Evolutionary conservation across 2,329 filamentous ascomycete genomes (phyloP), one percentile per base, ranked within the genome.

Genomic region (Claviceps paspali): DNA sequence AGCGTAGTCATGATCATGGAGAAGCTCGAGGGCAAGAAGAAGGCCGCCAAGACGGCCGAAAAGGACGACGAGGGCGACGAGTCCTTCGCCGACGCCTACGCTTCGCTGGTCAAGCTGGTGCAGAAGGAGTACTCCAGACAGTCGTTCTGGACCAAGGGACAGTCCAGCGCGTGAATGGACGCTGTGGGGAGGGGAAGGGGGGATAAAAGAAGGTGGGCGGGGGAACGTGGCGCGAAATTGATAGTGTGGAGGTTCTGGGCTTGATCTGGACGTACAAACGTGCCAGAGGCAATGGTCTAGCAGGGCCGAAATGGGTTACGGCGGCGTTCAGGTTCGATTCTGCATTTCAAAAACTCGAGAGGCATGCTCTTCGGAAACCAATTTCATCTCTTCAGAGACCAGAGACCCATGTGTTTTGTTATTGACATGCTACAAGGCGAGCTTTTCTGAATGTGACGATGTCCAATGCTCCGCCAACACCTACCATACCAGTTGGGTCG

Each of bases 1-100:
- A 92, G 82, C 58, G 91, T 98, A 38, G 85, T 95, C 50, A 93
- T 98, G 86, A 76, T 81, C 52, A 72, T 72, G 54, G 73, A 76
- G 59, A 70, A 68, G 60, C 54, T 57, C 37, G 57, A 62, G 49
- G 62, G 50, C 43, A 60, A 62, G 52, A 68, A 65, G 52, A 60
- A 59, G 44, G 17, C 55, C 49, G 61, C 57, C 48, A 62, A 55
- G 49, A 60, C 56, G 48, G 62, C 57, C 33, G 60, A 61, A 47
- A 61, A 65, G 45, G 64, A 60, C 26, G 60, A 59, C 40, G 62
- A 61, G 21, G 62, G 59, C 47, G 67, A 61, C 31, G 72, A 75
- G 58, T 73, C 73, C 44, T 81, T 78, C 49, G 63, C 62, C 45
- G 74, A 79, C 51, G 64, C 66, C 32, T 81, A 79, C 58, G 69